Percentiles rank a stretch among this genome's conserved stretches.
phyloP scores from a whole-genome alignment of 192 early-diverging fungal species.

The Spinellus fusiger region DNA sequence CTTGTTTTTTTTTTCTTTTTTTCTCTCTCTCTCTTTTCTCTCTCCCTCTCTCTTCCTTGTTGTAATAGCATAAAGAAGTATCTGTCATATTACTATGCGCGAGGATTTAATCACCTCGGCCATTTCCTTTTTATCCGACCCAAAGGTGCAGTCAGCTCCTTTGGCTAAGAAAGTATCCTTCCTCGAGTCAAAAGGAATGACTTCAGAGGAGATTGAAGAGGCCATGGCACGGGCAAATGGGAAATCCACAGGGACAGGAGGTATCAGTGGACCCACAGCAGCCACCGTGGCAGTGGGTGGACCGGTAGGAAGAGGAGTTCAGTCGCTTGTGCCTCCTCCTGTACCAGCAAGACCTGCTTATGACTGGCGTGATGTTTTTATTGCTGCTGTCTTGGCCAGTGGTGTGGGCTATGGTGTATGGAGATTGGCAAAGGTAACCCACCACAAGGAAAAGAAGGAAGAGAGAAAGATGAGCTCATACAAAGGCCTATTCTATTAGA shows the following conservation, averaged over 20 bases:
- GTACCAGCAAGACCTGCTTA: conserved; percentile 53
- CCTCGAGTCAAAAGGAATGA: conserved; percentile 92
- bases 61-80: too few relatives aligned
- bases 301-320: conserved; percentile 5
- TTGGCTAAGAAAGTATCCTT: conserved; percentile 93
- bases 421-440: conserved; percentile 64
- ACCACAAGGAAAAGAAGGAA: conserved; percentile 12
- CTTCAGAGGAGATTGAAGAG: conserved; percentile 84
- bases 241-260: too few relatives aligned
- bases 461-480: neutral
- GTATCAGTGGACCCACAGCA: conserved; percentile 15
- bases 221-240: conserved; percentile 68
- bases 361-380: conserved; percentile 93
- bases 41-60: too few relatives aligned
- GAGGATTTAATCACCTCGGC: conserved; percentile 77
- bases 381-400: conserved; percentile 79
- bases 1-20: too few relatives aligned
- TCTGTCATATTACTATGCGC: conserved; percentile 48
- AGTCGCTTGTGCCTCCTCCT: conserved; percentile 36
- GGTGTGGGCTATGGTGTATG: conserved; percentile 89
- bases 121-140: conserved; percentile 88
- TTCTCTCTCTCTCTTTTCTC: too few relatives aligned
- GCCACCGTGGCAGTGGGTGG: conserved; percentile 6
- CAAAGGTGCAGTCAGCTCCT: conserved; percentile 84
- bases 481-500: conserved; percentile 32